Percentiles rank a stretch among this genome's conserved stretches.
Conservation (phyloP, 2,329 filamentous ascomycete species). For the Ploettnerulaceae sp. region DNA sequence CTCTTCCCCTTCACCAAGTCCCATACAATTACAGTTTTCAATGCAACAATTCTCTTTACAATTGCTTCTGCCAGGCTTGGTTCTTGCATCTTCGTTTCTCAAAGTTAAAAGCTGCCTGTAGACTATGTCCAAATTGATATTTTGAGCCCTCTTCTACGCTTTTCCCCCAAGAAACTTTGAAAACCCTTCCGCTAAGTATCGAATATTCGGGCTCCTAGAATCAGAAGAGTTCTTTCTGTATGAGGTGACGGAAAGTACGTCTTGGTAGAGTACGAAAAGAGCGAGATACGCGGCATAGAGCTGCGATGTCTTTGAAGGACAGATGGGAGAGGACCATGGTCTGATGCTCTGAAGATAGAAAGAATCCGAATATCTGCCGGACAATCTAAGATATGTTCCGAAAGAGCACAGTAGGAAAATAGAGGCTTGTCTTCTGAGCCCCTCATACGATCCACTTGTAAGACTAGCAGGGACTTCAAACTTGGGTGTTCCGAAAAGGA, state of each 20-base stretch:
- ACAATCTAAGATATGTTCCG: neutral
- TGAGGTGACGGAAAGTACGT: neutral
- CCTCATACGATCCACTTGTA: no score
- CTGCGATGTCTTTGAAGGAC: constrained; percentile 1
- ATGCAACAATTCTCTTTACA: neutral
- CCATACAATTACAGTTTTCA: neutral
- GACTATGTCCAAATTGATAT: neutral
- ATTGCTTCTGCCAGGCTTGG: constrained; percentile 1
- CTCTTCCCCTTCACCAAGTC: no score
- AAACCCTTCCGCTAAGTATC: neutral
- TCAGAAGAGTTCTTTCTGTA: constrained; percentile 4
- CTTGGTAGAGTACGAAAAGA: neutral
- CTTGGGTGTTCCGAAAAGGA: neutral
- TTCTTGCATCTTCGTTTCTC: neutral
- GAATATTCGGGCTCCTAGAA: constrained; percentile 1
- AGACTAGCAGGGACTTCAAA: no score
- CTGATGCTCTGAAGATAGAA: neutral
- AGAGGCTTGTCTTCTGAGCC: no score
- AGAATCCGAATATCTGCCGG: neutral
- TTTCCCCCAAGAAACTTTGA: neutral
- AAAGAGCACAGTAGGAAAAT: neutral
- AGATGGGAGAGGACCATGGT: constrained; percentile 3
- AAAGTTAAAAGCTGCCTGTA: neutral
- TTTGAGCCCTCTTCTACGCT: neutral
- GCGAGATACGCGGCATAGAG: neutral